These are phyloP conservation scores for Cladobotryum protrusum DNA, from an alignment of 2,329 filamentous ascomycete genomes.

Conservation along the genomic window DNA sequence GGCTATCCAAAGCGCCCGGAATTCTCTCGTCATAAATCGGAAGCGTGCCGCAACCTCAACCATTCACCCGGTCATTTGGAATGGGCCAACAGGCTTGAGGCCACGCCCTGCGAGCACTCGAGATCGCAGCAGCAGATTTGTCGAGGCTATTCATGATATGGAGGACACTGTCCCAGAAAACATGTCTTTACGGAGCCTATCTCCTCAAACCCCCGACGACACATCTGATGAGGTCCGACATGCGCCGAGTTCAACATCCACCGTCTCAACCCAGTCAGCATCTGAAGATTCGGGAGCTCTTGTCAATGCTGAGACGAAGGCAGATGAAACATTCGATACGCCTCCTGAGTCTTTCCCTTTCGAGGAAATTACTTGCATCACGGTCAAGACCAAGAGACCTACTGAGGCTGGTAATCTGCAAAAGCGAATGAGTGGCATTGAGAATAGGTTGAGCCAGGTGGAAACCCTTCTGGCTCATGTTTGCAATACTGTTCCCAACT, in stretches of 20 bases:
- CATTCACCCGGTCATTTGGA: conserved; percentile 17
- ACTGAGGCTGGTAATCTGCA: conserved; percentile 50
- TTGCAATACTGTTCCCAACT: conserved; percentile 39
- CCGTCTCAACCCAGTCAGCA: conserved; percentile 40
- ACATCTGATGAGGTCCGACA: too few relatives aligned
- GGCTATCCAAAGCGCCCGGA: conserved; percentile 47
- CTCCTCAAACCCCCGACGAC: conserved; percentile 31
- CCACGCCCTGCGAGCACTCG: conserved; percentile 57
- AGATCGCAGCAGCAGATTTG: conserved; percentile 38
- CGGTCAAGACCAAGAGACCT: conserved; percentile 43
- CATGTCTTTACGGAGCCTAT: conserved; percentile 53
- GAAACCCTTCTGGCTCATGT: conserved; percentile 48
- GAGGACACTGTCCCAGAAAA: conserved; percentile 57
- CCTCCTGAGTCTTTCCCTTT: conserved; percentile 47
- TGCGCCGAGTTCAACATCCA: conserved; percentile 28
- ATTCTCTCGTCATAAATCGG: conserved; percentile 36
- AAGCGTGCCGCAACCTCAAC: conserved; percentile 6
- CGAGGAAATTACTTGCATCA: conserved; percentile 39
- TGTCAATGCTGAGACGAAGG: conserved; percentile 27
- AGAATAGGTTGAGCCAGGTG: conserved; percentile 45
- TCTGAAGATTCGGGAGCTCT: conserved; percentile 25
- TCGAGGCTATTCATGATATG: conserved; percentile 36
- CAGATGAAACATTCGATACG: conserved; percentile 30
- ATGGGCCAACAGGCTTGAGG: conserved; percentile 48
- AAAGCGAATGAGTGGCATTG: conserved; percentile 45